Conservation (phyloP, 768 basidiomycete genomes). For the Terana coerulea region DNA sequence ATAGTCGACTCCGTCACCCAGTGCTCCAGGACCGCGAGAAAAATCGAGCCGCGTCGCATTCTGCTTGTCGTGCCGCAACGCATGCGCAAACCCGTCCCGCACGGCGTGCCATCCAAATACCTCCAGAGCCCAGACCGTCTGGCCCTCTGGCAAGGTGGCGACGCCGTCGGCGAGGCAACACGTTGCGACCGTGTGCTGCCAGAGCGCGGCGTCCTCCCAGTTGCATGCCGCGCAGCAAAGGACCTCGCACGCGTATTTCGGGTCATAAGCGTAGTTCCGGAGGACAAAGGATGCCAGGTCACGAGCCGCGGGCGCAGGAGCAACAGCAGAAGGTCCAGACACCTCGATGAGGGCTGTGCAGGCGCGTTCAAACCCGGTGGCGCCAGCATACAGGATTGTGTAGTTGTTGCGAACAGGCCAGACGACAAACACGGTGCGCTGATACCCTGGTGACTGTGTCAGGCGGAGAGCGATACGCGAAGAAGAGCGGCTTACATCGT, state of each 20-base stretch:
- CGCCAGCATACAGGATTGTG: constrained; percentile 5
- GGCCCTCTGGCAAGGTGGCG: not conserved
- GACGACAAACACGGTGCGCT: constrained; percentile 23
- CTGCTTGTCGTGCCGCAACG: not conserved
- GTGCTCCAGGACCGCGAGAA: not conserved
- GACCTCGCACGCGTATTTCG: not conserved
- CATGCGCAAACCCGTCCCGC: not conserved
- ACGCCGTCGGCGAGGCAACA: constrained; percentile 3
- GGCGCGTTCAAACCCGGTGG: constrained; percentile 1
- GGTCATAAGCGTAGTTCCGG: not conserved
- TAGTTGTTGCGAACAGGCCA: constrained; percentile 16
- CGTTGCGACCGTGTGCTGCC: constrained; percentile 7
- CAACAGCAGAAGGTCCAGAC: not conserved
- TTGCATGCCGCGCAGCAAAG: constrained; percentile 7
- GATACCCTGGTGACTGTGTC: constrained; percentile 17
- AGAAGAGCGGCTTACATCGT: constrained; percentile 17
- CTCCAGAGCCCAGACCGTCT: too few relatives aligned
- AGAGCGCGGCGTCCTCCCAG: constrained; percentile 8
- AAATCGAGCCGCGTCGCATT: constrained; percentile 1
- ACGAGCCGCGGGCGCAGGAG: not conserved
- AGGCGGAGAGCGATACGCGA: not conserved
- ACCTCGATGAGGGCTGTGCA: constrained; percentile 8
- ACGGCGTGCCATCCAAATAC: constrained; percentile 12
- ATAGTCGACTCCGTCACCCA: not conserved
- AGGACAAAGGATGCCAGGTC: constrained; percentile 9